Conservation (phyloP, 2,329 filamentous ascomycete species). For the Microsporum audouinii region DNA sequence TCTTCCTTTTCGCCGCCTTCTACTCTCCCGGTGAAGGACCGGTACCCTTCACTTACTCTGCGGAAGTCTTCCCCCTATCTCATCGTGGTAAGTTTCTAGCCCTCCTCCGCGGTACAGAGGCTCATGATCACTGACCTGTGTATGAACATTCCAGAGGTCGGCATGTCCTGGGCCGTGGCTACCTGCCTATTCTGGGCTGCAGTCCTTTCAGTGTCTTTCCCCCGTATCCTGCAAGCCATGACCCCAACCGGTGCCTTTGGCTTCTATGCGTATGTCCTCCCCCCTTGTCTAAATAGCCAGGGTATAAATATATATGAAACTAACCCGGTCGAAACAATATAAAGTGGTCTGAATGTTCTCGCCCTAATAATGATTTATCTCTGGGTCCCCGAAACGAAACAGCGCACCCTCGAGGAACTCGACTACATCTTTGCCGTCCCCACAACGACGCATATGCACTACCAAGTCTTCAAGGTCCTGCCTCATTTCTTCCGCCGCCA, state of each 20-base stretch:
- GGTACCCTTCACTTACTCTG: slow-evolving; percentile 43
- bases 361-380: slow-evolving; percentile 55
- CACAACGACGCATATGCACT: slow-evolving; percentile 45
- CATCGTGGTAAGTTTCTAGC: slow-evolving; percentile 34
- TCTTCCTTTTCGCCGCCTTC: slow-evolving; percentile 55
- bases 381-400: slow-evolving; percentile 47
- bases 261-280: slow-evolving; percentile 42
- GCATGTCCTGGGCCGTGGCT: slow-evolving; percentile 37
- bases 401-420: slow-evolving; percentile 46
- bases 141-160: slow-evolving; percentile 29
- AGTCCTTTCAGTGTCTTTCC: slow-evolving; percentile 41
- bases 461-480: slow-evolving; percentile 45
- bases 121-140: slow-evolving; percentile 7
- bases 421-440: slow-evolving; percentile 51
- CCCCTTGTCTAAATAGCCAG: slow-evolving; percentile 4
- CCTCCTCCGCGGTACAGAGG: background rate
- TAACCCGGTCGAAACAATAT: slow-evolving; percentile 13
- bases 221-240: slow-evolving; percentile 38
- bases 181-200: slow-evolving; percentile 40
- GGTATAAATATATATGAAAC: slow-evolving; percentile 2
- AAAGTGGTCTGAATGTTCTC: slow-evolving; percentile 45
- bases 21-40: slow-evolving; percentile 54
- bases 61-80: slow-evolving; percentile 45
- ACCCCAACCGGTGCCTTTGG: slow-evolving; percentile 46
- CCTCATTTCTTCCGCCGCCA: slow-evolving; percentile 53